Conservation (phyloP, 2,329 filamentous ascomycete species). For the Colletotrichum lentis region DNA sequence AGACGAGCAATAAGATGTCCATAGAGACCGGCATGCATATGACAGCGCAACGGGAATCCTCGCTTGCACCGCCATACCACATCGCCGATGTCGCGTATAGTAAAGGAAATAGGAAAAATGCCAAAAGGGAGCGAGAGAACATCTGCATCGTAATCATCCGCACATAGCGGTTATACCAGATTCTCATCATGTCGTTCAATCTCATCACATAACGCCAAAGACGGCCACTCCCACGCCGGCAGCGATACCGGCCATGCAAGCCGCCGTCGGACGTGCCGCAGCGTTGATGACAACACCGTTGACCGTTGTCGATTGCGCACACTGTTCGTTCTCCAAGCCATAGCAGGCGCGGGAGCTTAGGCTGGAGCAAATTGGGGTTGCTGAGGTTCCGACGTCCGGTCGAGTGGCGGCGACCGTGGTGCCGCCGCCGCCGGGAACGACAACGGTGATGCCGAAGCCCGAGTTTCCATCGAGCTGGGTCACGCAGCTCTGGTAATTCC, state of each 20-base stretch:
- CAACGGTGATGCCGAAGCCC: constrained; percentile 63
- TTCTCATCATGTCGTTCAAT: not conserved
- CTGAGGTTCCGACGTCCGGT: constrained; percentile 54
- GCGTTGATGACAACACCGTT: constrained; percentile 39
- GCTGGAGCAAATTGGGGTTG: constrained; percentile 64
- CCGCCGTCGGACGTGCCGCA: constrained; percentile 30
- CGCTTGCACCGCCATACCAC: not conserved
- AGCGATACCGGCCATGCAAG: constrained; percentile 32
- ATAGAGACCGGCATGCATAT: not conserved
- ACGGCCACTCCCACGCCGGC: constrained; percentile 35
- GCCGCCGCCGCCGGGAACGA: constrained; percentile 62
- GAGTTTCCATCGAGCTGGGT: constrained; percentile 54
- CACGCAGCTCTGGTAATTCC: constrained; percentile 64
- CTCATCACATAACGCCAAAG: constrained; percentile 31
- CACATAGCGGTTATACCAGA: not conserved
- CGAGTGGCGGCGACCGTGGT: constrained; percentile 59
- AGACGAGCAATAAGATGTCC: constrained; percentile 8
- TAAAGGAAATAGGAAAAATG: not conserved
- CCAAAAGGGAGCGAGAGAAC: not conserved
- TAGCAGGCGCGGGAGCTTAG: constrained; percentile 63
- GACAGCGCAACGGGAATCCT: not conserved
- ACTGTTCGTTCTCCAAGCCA: constrained; percentile 53
- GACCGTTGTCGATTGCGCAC: constrained; percentile 42
- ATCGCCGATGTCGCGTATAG: not conserved
- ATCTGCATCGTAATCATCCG: not conserved